Evolutionary conservation across 148 eudicot species (phyloP).

Genomic region (Limonium bicolor): DNA sequence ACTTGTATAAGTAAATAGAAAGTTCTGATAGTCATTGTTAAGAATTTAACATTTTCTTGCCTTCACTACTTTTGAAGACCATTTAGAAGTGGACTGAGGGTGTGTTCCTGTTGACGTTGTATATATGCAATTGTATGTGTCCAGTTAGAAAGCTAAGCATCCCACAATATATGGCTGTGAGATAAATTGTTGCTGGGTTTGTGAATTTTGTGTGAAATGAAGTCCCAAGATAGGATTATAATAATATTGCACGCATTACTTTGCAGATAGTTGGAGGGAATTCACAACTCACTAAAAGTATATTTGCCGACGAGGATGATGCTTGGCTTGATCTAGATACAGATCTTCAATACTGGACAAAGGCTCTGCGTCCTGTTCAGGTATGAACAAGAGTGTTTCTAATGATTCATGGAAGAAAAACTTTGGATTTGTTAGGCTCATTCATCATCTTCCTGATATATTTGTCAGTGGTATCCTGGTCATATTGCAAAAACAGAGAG

Average conservation of each 20-base stretch:
- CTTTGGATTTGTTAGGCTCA: background rate
- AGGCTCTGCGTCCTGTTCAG: constrained; percentile 80
- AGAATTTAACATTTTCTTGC: too few relatives aligned
- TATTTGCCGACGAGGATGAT: constrained; percentile 29
- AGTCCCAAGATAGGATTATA: background rate
- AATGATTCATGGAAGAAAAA: too few relatives aligned
- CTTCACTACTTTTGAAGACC: too few relatives aligned
- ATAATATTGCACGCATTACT: background rate
- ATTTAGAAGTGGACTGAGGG: background rate
- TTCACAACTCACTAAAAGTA: constrained; percentile 14
- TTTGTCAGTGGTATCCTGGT: constrained; percentile 90
- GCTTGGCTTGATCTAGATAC: constrained; percentile 68
- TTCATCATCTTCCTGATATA: background rate
- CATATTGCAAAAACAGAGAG: constrained; percentile 97
- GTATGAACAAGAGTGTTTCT: constrained; percentile 14
- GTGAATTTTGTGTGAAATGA: background rate
- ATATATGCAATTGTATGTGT: too few relatives aligned
- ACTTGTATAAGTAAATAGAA: too few relatives aligned
- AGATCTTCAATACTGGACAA: constrained; percentile 81
- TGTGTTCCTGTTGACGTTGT: background rate
- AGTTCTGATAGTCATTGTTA: too few relatives aligned
- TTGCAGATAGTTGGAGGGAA: constrained; percentile 64
- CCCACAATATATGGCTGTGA: background rate
- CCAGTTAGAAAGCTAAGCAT: background rate
- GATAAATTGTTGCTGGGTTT: background rate